Base-by-base conservation (phyloP, 495 filamentous ascomycete genomes). In the Neurospora pannonica region DNA sequence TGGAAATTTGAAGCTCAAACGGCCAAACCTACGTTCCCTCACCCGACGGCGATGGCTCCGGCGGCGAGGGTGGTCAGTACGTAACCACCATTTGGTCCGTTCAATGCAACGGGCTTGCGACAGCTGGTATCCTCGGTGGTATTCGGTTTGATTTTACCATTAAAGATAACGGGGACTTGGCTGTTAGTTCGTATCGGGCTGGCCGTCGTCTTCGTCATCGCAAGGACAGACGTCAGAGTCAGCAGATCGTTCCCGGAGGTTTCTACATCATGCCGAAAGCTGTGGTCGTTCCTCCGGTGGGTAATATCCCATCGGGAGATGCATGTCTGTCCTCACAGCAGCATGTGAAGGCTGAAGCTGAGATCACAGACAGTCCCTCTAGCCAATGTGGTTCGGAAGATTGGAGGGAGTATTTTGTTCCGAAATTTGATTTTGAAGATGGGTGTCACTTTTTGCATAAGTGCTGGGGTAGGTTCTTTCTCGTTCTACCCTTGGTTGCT, bases 31-130 rank as follows among this genome's bases (percentile, higher is more conserved):
- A 74, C 39, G 37, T 76, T 40, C n/a, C 38, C 13, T 43, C 71
- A 4, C 42, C 37, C 37, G 21, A 39, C 1, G 39, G 13, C 15
- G 0, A 5, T 4, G 39, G 15, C 39, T 13, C 5, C 39, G 39
- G 38, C 13, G 38, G 11, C 38, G 3, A 17, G 9, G 72, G 70
- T 11, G 38, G 37, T 13, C 10, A 71, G 36, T 74, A 74, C 54
- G 34, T 74, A 37, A 76, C 75, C 9, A 21, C 75, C 8, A 60
- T 76, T 6, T 76, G 70, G 70, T 76, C 75, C 17, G 70, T 76
- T 13, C 37, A 36, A 19, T 76, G 75, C 69, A 46, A 76, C 39
- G 70, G 75, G 28, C 19, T 71, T 2, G 34, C 54, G 0, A 71
- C 43, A 4, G 75, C 75, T 6, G 75, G 75, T 8, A 76, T 76